These are phyloP conservation scores for Paragyromitra xinjiangensis DNA, from an alignment of 495 filamentous ascomycete genomes.

Conservation along the genomic window DNA sequence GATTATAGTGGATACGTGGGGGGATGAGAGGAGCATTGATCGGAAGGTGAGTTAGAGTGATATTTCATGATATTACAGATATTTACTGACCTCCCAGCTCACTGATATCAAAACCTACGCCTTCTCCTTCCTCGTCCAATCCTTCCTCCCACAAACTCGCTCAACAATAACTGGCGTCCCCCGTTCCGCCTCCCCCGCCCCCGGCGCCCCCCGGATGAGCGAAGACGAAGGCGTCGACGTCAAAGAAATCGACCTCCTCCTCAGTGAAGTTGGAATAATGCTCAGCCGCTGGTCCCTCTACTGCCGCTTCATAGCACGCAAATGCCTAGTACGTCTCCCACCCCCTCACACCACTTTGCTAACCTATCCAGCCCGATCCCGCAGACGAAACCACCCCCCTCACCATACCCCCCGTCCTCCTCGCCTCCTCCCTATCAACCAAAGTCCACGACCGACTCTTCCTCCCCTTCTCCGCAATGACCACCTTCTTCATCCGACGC, in stretches of 20 bases:
- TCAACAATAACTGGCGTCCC: slow-evolving; percentile 43
- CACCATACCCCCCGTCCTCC: slow-evolving; percentile 72
- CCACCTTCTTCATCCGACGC: slow-evolving; percentile 93
- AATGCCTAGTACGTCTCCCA: slow-evolving; percentile 71
- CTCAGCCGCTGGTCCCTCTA: slow-evolving; percentile 93
- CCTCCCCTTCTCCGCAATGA: slow-evolving; percentile 83
- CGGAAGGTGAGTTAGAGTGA: slow-evolving; percentile 63
- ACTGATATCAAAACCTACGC: slow-evolving; percentile 97
- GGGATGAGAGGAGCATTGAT: slow-evolving; percentile 84
- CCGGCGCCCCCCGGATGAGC: slow-evolving; percentile 65
- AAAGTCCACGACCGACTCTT: slow-evolving; percentile 79
- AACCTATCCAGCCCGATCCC: slow-evolving; percentile 35
- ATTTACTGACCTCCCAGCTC: slow-evolving; percentile 59
- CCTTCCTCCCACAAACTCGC: slow-evolving; percentile 71
- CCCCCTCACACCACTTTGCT: slow-evolving; percentile 53
- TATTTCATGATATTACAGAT: neutral
- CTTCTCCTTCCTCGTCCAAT: slow-evolving; percentile 95
- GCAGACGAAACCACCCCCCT: slow-evolving; percentile 60
- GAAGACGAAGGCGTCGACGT: slow-evolving; percentile 95
- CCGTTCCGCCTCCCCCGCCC: slow-evolving; percentile 71
- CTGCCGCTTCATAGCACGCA: slow-evolving; percentile 83
- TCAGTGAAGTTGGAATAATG: slow-evolving; percentile 90
- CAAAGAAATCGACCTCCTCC: slow-evolving; percentile 87
- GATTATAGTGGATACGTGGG: slow-evolving; percentile 93
- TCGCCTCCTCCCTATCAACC: slow-evolving; percentile 74